Percentiles rank a stretch among this genome's conserved stretches.
Evolutionary conservation across 768 basidiomycete genomes (phyloP).

Genomic region (Thelephora ganbajun): DNA sequence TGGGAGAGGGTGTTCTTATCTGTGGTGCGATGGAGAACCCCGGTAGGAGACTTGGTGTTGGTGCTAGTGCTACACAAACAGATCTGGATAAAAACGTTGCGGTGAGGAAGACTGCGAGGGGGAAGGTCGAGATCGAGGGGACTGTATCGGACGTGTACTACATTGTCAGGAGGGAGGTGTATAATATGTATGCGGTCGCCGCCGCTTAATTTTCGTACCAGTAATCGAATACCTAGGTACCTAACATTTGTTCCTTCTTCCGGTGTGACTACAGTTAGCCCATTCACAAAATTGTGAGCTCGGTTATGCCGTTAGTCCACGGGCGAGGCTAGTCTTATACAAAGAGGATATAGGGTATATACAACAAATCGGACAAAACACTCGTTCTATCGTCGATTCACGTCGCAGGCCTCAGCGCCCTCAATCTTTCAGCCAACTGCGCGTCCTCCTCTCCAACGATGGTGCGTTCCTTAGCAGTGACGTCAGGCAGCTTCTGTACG

Average conservation of each 20-base stretch:
- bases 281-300: too few species aligned
- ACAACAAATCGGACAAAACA: not conserved
- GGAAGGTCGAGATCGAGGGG: conserved; percentile 83
- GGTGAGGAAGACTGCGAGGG: conserved; percentile 76
- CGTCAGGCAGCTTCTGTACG: conserved; percentile 42
- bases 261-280: too few species aligned
- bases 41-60: conserved; percentile 5
- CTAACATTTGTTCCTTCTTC: too few species aligned
- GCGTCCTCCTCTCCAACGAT: conserved; percentile 61
- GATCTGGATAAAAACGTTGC: conserved; percentile 57
- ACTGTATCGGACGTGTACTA: conserved; percentile 82
- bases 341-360: not conserved
- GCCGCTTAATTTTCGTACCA: conserved; percentile 29
- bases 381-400: conserved; percentile 13
- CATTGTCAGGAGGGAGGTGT: conserved; percentile 78
- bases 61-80: not conserved
- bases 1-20: conserved; percentile 93
- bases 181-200: conserved; percentile 81
- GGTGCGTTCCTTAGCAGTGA: conserved; percentile 30
- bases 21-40: conserved; percentile 54
- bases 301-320: too few species aligned
- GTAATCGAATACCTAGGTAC: not conserved
- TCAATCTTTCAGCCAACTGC: conserved; percentile 71
- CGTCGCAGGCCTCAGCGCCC: conserved; percentile 74
- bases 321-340: too few species aligned